These are phyloP conservation scores for Paraconiothyrium brasiliense DNA, from an alignment of 2,329 filamentous ascomycete genomes.

Conservation along the genomic window DNA sequence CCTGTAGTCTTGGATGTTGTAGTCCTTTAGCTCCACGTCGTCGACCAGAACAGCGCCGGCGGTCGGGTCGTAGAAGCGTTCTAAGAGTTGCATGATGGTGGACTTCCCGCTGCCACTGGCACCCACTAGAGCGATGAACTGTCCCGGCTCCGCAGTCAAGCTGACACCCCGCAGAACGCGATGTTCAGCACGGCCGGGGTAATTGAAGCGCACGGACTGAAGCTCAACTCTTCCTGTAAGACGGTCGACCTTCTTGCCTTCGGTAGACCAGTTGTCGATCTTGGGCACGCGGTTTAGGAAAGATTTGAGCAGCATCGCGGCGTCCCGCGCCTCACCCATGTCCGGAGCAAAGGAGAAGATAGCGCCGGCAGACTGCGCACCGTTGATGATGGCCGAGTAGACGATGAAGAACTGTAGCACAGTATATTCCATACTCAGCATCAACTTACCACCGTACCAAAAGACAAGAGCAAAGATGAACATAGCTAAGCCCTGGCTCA, in stretches of 20 bases:
- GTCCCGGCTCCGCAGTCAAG: slow-evolving; percentile 75
- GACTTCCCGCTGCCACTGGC: slow-evolving; percentile 93
- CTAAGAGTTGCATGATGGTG: slow-evolving; percentile 89
- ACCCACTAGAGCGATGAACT: slow-evolving; percentile 91
- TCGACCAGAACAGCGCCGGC: slow-evolving; percentile 84
- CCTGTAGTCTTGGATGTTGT: slow-evolving; percentile 86
- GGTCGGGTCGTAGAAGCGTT: slow-evolving; percentile 93
- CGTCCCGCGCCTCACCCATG: slow-evolving; percentile 93
- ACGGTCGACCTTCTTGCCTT: slow-evolving; percentile 62
- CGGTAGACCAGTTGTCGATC: slow-evolving; percentile 64
- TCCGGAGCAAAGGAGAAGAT: slow-evolving; percentile 96
- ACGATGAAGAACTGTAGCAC: slow-evolving; percentile 94
- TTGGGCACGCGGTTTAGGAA: slow-evolving; percentile 83
- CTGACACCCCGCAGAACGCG: slow-evolving; percentile 90
- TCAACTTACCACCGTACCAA: slow-evolving; percentile 49
- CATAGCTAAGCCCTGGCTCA: slow-evolving; percentile 78
- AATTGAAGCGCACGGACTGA: slow-evolving; percentile 91
- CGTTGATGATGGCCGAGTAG: slow-evolving; percentile 88
- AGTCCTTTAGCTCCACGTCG: slow-evolving; percentile 78
- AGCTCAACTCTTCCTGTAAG: slow-evolving; percentile 79
- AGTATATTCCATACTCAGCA: slow-evolving; percentile 60
- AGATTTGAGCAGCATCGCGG: slow-evolving; percentile 80
- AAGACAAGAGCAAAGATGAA: slow-evolving; percentile 50
- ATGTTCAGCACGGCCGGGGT: slow-evolving; percentile 89
- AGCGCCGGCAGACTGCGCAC: slow-evolving; percentile 88